phyloP scores from a whole-genome alignment of 139 green algal genomes.

The Ettlia oleoabundans region DNA sequence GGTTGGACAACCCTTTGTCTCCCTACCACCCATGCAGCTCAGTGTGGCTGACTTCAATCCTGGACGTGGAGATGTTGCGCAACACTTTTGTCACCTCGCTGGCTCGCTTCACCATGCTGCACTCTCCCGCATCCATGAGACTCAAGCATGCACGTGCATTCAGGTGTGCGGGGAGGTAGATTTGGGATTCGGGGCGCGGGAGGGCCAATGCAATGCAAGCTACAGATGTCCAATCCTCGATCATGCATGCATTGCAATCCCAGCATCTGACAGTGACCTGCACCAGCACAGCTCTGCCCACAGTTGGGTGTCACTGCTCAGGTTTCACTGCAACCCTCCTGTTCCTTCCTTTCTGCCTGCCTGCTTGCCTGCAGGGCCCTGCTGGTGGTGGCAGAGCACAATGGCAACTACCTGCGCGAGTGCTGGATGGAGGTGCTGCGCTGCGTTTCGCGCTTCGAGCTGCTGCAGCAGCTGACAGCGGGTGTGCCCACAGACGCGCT shows the following conservation, averaged over 20 bases:
- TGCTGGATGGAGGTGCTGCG: slow-evolving; percentile 91
- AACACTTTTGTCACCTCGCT: slow-evolving; percentile 83
- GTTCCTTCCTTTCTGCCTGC: not conserved
- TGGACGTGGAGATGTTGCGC: slow-evolving; percentile 88
- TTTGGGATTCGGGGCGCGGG: too few species aligned
- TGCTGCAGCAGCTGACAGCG: slow-evolving; percentile 86
- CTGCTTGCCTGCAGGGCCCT: slow-evolving; percentile 56
- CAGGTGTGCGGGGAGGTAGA: not conserved
- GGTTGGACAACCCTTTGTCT: not conserved
- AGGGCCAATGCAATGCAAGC: not conserved
- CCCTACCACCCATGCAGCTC: slow-evolving; percentile 33
- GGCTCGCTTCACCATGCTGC: slow-evolving; percentile 68
- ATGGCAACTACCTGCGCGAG: slow-evolving; percentile 81
- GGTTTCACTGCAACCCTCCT: not conserved
- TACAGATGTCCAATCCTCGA: too few species aligned
- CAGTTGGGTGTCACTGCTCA: not conserved
- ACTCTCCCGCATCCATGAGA: slow-evolving; percentile 73
- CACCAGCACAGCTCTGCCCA: not conserved
- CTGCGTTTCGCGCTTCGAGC: slow-evolving; percentile 93
- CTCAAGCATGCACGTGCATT: slow-evolving; percentile 92
- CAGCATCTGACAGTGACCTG: too few species aligned
- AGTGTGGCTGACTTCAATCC: slow-evolving; percentile 69
- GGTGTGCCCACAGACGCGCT: slow-evolving; percentile 85
- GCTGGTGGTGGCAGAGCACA: slow-evolving; percentile 75
- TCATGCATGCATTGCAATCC: too few species aligned